Evolutionary conservation across 495 filamentous ascomycete species (phyloP), one percentile per base, ranked within the genome.

Genomic region (Penicillium cinerascens): DNA sequence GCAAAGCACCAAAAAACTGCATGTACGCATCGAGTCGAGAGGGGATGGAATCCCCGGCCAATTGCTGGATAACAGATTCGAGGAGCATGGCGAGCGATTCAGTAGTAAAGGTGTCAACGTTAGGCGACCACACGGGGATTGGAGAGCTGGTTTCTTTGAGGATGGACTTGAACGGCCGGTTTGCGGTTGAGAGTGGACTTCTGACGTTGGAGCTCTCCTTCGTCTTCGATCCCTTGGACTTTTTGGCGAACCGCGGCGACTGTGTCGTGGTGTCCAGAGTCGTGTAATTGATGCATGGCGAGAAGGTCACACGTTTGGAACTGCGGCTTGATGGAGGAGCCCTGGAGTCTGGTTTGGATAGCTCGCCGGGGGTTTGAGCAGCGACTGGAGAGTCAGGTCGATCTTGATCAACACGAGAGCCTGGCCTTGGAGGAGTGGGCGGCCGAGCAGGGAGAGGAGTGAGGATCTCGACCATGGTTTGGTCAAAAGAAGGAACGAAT

Each of bases 21-120:
- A 84, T 81, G 63, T 98, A 97, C 16, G 90, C 86, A 69, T 98
- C 93, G n/a, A 92, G 61, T 56, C 86, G 83, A 10, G 82, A 82
- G 42, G 78, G 78, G 29, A 84, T 72, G 29, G 87, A 82, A 29
- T 80, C 78, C 20, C 85, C 82, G 17, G 87, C 87, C 49, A 98
- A 76, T 62, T 92, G 87, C 67, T 88, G 81, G 27, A 85, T 79
- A 3, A 87, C 82, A 1, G 89, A 95, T 59, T 95, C 86, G 16
- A 78, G 64, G 51, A 97, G 71, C 89, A 97, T 96, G 36, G 76
- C 78, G 52, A 84, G 79, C 42, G 75, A 66, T 39, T 72, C 54
- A 44, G 65, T 68, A 37, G 66, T 68, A 44, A 67, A 68, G 6
- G 72, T 55, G 35, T 74, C 73, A 47, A 78, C 63, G 54, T 42